phyloP scores from a whole-genome alignment of 192 early-diverging fungal genomes.

The Coemansia sp. region DNA sequence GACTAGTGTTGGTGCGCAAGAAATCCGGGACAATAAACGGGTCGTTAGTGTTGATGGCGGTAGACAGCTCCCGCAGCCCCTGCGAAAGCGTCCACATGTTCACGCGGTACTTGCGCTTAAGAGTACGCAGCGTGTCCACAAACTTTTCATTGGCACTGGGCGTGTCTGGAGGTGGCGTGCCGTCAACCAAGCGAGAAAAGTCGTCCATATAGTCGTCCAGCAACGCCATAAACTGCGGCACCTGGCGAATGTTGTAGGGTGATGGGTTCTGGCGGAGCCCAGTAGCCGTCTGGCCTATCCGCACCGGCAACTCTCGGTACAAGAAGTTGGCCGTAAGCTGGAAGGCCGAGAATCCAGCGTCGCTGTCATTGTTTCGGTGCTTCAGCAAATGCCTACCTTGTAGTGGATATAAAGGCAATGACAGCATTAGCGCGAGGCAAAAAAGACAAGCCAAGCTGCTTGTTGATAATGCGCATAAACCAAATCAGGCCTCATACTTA shows the following conservation, averaged over 20 bases:
- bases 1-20: conserved; percentile 7
- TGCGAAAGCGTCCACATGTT: conserved; percentile 39
- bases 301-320: conserved; percentile 56
- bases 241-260: conserved; percentile 40
- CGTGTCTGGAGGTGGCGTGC: conserved; percentile 21
- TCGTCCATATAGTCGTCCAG: conserved; percentile 53
- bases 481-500: conserved; percentile 3
- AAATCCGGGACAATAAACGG: conserved; percentile 24
- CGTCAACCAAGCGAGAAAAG: conserved; percentile 39
- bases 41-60: conserved; percentile 40
- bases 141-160: conserved; percentile 40
- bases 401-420: not conserved
- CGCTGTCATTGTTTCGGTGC: conserved; percentile 36
- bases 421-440: not conserved
- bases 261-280: conserved; percentile 47
- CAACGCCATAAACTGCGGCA: conserved; percentile 49
- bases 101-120: conserved; percentile 28
- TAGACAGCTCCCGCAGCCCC: conserved; percentile 43
- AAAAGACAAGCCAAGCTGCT: no score
- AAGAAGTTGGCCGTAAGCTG: conserved; percentile 53
- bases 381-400: conserved; percentile 47
- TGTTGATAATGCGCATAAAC: no score
- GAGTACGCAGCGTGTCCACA: conserved; percentile 31
- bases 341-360: conserved; percentile 36
- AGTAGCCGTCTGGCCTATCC: conserved; percentile 54